Percentiles rank a stretch among this genome's conserved stretches.
Evolutionary conservation across 495 filamentous ascomycete species (phyloP).

Genomic region (Xeromyces bisporus): DNA sequence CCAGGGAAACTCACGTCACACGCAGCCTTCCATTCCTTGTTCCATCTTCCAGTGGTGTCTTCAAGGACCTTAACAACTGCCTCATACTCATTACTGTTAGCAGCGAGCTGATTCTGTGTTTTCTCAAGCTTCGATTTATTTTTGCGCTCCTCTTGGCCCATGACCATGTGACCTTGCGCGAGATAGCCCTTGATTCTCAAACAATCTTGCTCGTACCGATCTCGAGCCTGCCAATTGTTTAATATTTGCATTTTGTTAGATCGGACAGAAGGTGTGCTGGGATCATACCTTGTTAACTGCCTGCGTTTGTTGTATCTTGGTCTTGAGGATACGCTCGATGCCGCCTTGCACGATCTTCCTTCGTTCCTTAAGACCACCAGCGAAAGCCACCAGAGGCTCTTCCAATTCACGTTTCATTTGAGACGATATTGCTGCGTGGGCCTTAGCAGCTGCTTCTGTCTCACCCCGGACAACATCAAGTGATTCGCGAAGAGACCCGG

Average conservation of each 20-base stretch:
- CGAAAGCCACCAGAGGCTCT: conserved; percentile 80
- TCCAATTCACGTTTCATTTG: conserved; percentile 98
- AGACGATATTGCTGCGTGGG: conserved; percentile 70
- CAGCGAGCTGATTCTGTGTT: conserved; percentile 85
- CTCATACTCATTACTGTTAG: conserved; percentile 86
- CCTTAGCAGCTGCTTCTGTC: conserved; percentile 86
- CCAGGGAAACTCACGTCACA: conserved; percentile 47
- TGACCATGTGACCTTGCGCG: conserved; percentile 98
- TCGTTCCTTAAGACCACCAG: conserved; percentile 85
- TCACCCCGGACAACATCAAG: conserved; percentile 78
- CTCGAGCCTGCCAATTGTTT: conserved; percentile 49
- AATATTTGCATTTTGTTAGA: conserved; percentile 5
- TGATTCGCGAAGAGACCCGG: conserved; percentile 64
- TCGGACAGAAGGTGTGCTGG: background rate
- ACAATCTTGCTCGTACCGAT: conserved; percentile 93
- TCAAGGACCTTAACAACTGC: conserved; percentile 81
- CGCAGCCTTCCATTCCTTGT: conserved; percentile 91
- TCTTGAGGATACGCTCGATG: conserved; percentile 84
- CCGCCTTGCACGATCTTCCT: conserved; percentile 88
- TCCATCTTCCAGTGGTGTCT: conserved; percentile 92
- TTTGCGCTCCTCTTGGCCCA: conserved; percentile 97
- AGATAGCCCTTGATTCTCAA: conserved; percentile 96
- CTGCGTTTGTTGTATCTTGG: conserved; percentile 80
- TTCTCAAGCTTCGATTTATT: conserved; percentile 99
- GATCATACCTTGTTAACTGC: conserved; percentile 67